Base-by-base conservation (phyloP, 352 stramenopile species). In the Blastocystis sp. region DNA sequence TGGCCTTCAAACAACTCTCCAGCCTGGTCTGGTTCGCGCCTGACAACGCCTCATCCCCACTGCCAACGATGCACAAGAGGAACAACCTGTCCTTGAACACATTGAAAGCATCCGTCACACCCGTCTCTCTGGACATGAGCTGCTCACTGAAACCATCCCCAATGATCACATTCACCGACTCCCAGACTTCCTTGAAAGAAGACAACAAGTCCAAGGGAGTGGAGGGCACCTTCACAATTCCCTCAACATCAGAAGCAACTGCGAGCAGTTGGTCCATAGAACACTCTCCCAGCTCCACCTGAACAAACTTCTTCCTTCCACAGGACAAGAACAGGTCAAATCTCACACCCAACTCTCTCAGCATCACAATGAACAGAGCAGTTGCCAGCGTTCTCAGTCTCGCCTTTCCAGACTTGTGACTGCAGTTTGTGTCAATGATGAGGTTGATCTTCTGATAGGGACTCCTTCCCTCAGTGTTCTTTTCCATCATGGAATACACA, bases 81-180 rank as follows among this genome's bases (percentile, higher is more conserved):
- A 59, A 79, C 56, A 79, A 59, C n/a, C 48, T 23, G 56, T 14
- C 11, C 11, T 79, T 70, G 11, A 59, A 11, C 17, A 0, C 34
- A 79, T 70, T 67, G n/a, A 79, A 70, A 40, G 14, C 23, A 60
- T 14, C 28, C 56, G 17, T n/a, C 43, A 79, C 56, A 59, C 14
- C 0, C 11, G 11, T 38, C 17, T 11, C 11, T 17, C 11, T 17
- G 56, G 69, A 79, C 34, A 79, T 76, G 14, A 79, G 34, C 23
- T 79, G 69, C 48, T 79, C 69, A 76, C 69, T 79, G 17, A 76
- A 62, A 62, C 65, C 28, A 76, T 76, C 65, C 21, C 65, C 43
- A 19, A 76, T 56, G 21, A 79, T 76, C 56, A 79, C 56, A 67
- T 59, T 14, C 14, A 23, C 43, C 34, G 10, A 23, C 23, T 70